A percentile compares a stretch with the other conserved stretches of the same genome.
These are phyloP conservation scores for Tylopilus subfusipes DNA, from an alignment of 768 basidiomycete genomes.

Conservation along the genomic window DNA sequence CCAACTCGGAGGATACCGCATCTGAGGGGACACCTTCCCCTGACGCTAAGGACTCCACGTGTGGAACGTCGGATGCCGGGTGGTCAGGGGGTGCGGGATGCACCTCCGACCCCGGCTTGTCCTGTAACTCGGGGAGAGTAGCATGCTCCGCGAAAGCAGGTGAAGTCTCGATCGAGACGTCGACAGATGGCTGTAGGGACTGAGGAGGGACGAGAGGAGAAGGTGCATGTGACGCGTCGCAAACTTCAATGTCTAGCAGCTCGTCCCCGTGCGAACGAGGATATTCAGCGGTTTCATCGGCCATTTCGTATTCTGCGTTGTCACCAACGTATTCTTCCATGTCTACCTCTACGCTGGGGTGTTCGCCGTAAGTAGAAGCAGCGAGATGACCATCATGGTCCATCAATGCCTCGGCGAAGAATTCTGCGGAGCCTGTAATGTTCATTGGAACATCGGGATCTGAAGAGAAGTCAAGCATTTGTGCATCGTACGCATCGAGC, in stretches of 20 bases:
- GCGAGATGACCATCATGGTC: slow-evolving; percentile 48
- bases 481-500: slow-evolving; percentile 55
- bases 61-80: slow-evolving; percentile 10
- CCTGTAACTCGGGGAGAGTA: slow-evolving; percentile 1
- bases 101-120: slow-evolving; percentile 11
- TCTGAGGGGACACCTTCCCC: slow-evolving; percentile 10
- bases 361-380: slow-evolving; percentile 26
- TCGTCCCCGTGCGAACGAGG: slow-evolving; percentile 24
- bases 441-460: slow-evolving; percentile 65
- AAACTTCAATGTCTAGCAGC: slow-evolving; percentile 39
- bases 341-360: slow-evolving; percentile 56
- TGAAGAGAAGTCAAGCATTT: slow-evolving; percentile 57
- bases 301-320: slow-evolving; percentile 48
- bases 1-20: neutral
- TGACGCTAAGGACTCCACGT: slow-evolving; percentile 14
- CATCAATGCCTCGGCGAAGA: slow-evolving; percentile 55
- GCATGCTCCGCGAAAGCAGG: slow-evolving; percentile 5
- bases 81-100: slow-evolving; percentile 16
- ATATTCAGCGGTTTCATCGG: slow-evolving; percentile 31
- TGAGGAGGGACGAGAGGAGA: slow-evolving; percentile 25
- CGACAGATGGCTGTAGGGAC: slow-evolving; percentile 13
- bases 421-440: slow-evolving; percentile 39
- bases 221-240: slow-evolving; percentile 35
- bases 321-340: slow-evolving; percentile 55
- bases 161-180: slow-evolving; percentile 13